Base-by-base conservation (phyloP, 257 asterid species). In the Perilla frutescens region DNA sequence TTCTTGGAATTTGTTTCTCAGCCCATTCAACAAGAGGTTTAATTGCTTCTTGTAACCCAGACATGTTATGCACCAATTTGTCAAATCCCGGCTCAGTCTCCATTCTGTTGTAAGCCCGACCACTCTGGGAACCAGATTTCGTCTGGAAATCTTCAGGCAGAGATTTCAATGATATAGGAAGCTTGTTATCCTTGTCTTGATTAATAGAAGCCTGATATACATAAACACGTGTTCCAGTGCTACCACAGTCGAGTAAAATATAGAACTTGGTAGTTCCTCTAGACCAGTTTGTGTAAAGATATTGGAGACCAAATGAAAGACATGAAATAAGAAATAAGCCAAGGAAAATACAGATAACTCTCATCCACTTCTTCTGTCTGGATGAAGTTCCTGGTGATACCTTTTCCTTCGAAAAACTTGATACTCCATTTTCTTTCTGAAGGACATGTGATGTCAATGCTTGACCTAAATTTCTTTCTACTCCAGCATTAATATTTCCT, bases 71-170 rank as follows among this genome's bases (percentile, higher is more conserved):
- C 54, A 95, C 98, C 86, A 95, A 82, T 83, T 90, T 95, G 86
- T 95, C 98, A 71, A 95, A 84, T 37, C 99, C 99, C 13, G 99
- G 99, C 81, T 89, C 98, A n/a, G 96, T 88, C 83, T 95, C 97
- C 97, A 91, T 88, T 81, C 98, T 82, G 84, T 90, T 87, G 83
- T 90, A 95, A 61, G 99, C 99, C 59, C 97, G 91, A n/a, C 96
- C 91, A 54, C 79, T 85, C 74, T 81, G 84, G 6, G 90, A 77
- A 60, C 77, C 79, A 3, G 87, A 64, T 77, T 80, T 87, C 73
- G 74, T 82, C 61, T 83, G 76, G 81, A 88, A 84, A 64, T 79
- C 87, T 84, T 90, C 97, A n/a, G 98, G 99, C 83, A 92, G 53
- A 37, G 97, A 87, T 79, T 83, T 90, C 74, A 92, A 53, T 34